phyloP scores from a whole-genome alignment of 2,329 filamentous ascomycete species.

The Canariomyces notabilis region DNA sequence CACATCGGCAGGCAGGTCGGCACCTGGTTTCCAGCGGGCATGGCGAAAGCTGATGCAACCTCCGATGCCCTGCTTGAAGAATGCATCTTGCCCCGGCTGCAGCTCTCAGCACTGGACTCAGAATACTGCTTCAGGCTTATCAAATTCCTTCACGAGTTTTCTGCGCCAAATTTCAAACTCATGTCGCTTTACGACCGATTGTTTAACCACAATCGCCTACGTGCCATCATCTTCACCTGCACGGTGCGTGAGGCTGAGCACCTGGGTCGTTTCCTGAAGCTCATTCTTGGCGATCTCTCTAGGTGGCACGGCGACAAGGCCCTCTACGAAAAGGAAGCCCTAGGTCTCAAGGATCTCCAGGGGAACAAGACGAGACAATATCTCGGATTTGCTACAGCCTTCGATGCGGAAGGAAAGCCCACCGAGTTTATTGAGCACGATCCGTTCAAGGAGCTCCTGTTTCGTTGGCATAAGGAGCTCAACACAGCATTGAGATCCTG shows the following conservation, averaged over 20 bases:
- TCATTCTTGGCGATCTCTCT: slow-evolving; percentile 72
- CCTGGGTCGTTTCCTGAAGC: slow-evolving; percentile 83
- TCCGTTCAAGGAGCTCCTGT: slow-evolving; percentile 78
- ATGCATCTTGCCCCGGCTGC: slow-evolving; percentile 82
- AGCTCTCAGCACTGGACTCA: slow-evolving; percentile 79
- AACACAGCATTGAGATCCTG: slow-evolving; percentile 76
- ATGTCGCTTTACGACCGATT: slow-evolving; percentile 78
- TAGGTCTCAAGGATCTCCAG: slow-evolving; percentile 41
- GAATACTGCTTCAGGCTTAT: slow-evolving; percentile 85
- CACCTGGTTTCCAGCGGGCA: slow-evolving; percentile 68
- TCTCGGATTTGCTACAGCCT: slow-evolving; percentile 71
- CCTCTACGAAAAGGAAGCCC: slow-evolving; percentile 77
- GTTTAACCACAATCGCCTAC: slow-evolving; percentile 76
- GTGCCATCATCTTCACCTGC: slow-evolving; percentile 79
- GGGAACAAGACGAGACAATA: slow-evolving; percentile 49
- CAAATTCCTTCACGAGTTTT: slow-evolving; percentile 78
- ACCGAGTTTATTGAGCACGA: slow-evolving; percentile 73
- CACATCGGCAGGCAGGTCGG: slow-evolving; percentile 71
- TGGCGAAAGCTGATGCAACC: slow-evolving; percentile 58
- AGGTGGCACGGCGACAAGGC: slow-evolving; percentile 76
- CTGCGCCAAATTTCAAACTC: slow-evolving; percentile 80
- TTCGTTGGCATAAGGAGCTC: slow-evolving; percentile 84
- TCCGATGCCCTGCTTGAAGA: slow-evolving; percentile 79
- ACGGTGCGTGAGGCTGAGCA: slow-evolving; percentile 89
- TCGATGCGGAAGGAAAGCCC: slow-evolving; percentile 67